A percentile compares a stretch with the other conserved stretches of the same genome.
Evolutionary conservation across 139 green algal species (phyloP).

Genomic region (Ettlia oleoabundans): DNA sequence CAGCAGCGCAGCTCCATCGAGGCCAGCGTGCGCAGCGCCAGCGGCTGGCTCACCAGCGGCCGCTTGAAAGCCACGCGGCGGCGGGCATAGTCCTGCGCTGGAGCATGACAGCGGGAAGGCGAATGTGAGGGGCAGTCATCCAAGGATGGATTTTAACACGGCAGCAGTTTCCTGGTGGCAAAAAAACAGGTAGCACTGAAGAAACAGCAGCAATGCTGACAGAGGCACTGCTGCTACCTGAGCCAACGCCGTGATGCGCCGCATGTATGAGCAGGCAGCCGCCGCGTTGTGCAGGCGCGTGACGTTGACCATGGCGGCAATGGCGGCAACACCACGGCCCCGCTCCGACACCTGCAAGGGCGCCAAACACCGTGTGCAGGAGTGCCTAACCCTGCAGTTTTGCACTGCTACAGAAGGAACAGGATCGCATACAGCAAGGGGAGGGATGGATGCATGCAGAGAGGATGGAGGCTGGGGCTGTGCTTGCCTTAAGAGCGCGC

Average conservation of each 20-base stretch:
- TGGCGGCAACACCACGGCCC: constrained; percentile 26
- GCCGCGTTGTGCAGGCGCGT: constrained; percentile 33
- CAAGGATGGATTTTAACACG: too few relatives aligned
- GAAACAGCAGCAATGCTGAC: too few relatives aligned
- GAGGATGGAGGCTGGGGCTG: too few relatives aligned
- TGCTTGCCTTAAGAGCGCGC: constrained; percentile 6
- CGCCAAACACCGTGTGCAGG: not conserved
- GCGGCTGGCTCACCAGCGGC: constrained; percentile 19
- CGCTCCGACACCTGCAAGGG: constrained; percentile 18
- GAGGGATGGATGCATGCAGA: too few relatives aligned
- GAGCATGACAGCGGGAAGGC: not conserved
- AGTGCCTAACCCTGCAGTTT: not conserved
- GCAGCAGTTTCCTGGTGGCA: too few relatives aligned
- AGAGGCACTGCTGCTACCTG: constrained; percentile 5
- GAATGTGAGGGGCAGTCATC: not conserved
- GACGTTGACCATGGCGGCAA: constrained; percentile 36
- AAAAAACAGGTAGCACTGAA: too few relatives aligned
- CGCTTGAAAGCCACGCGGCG: constrained; percentile 8
- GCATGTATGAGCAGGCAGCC: constrained; percentile 29
- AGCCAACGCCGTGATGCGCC: constrained; percentile 22
- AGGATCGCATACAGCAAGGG: too few relatives aligned
- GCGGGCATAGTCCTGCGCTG: constrained; percentile 35
- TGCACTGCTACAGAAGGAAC: too few relatives aligned
- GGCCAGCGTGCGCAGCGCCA: constrained; percentile 31
- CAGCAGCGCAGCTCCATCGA: constrained; percentile 31